Base-by-base conservation (phyloP, 306 rosid species). In the Rosa multiflora region DNA sequence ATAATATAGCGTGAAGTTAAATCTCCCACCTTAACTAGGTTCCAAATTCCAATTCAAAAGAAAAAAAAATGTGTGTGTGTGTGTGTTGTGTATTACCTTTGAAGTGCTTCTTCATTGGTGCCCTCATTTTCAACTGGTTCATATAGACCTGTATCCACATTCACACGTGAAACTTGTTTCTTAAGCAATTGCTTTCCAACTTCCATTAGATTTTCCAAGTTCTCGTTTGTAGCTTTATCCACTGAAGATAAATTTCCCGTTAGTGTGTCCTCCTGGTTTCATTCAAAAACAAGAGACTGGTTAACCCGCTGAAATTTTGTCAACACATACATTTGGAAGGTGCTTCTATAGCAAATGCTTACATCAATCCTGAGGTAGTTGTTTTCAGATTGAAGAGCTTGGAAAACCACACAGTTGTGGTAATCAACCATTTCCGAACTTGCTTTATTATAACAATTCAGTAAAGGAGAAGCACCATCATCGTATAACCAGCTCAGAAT, bases 321-420 rank as follows among this genome's bases (percentile, higher is more conserved):
- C 55, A 51, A 5, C 53, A 17, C 10, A 18, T 53, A 53, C 59
- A 53, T 20, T 53, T 53, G 9, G 59, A 59, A 23, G 18, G 35
- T 59, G 66, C 15, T 10, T 23, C 39, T 62, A 13, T 4, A 4
- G 14, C 2, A 53, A n/a, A 56, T 20, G 32, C 83, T 87, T 76
- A 88, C 91, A 47, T 86, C 51, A 71, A 89, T 82, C 23, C 88
- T 70, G 47, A 89, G 79, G 71, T 84, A 86, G 74, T 70, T 86
- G 46, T 71, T n/a, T 78, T 77, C 76, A 10, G 87, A 88, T 0
- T 70, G 73, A 61, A 86, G 82, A 1, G 88, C 87, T 73, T 63
- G 51, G 61, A 89, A 86, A 77, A 84, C 64, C 1, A 82, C 86
- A 56, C 4, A 5, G 44, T 71, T 89, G 78, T 84, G 81, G 79